phyloP scores from a whole-genome alignment of 306 rosid genomes.

The Sesbania bispinosa region DNA sequence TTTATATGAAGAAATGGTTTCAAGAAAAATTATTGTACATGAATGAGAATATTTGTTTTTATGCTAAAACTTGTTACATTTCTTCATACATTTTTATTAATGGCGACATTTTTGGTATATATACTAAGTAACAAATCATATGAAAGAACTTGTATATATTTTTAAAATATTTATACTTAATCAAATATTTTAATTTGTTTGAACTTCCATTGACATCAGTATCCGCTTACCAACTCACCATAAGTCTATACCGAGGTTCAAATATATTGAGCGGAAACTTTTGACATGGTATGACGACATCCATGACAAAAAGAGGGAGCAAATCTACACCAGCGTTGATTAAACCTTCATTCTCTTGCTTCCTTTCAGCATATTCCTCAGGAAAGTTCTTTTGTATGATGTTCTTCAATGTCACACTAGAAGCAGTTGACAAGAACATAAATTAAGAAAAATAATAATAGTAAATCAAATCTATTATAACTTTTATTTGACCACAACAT shows the following conservation, averaged over 20 bases:
- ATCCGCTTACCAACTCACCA: slow-evolving; percentile 61
- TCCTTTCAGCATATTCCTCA: slow-evolving; percentile 93
- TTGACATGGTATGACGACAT: slow-evolving; percentile 91
- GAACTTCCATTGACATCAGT: neutral
- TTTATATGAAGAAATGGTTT: neutral
- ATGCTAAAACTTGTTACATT: neutral
- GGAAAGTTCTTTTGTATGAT: slow-evolving; percentile 90
- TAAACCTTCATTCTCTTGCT: slow-evolving; percentile 68
- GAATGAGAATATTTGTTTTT: neutral
- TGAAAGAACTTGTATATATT: neutral
- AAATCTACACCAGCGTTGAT: slow-evolving; percentile 67
- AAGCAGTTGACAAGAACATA: slow-evolving; percentile 31
- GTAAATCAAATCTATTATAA: neutral
- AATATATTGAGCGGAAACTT: slow-evolving; percentile 89
- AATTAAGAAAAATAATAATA: neutral
- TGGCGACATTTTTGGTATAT: neutral
- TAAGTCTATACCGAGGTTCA: slow-evolving; percentile 98
- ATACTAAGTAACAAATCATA: neutral
- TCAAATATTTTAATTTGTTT: neutral
- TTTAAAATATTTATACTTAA: neutral
- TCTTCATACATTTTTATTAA: neutral
- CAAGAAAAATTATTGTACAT: neutral
- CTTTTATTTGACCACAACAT: slow-evolving; percentile 8
- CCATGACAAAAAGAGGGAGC: slow-evolving; percentile 99
- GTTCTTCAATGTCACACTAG: slow-evolving; percentile 87